Percentiles rank a stretch among this genome's conserved stretches.
Evolutionary conservation across 2,329 filamentous ascomycete genomes (phyloP).

Genomic region (Hypoxylon sp.): DNA sequence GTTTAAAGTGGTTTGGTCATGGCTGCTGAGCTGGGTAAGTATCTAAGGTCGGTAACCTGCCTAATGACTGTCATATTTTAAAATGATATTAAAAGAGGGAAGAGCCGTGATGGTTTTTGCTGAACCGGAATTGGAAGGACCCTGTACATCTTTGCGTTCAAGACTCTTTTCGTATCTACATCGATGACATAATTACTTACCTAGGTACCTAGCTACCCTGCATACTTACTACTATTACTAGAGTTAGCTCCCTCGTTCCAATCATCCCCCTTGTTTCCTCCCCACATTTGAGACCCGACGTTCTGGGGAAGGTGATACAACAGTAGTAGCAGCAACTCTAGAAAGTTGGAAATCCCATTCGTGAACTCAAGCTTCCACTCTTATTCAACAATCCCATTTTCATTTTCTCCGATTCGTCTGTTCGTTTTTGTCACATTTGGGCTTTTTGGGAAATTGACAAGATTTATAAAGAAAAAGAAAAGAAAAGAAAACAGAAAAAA

Average conservation of each 20-base stretch:
- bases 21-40: neutral
- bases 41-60: no score
- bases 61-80: no score
- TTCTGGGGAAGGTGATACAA: conserved; percentile 15
- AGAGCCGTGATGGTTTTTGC: no score
- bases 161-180: no score
- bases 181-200: conserved; percentile 28
- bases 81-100: no score
- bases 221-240: no score
- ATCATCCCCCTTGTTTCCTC: neutral
- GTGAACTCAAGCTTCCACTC: no score
- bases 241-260: neutral
- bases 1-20: no score
- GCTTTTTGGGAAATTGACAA: no score
- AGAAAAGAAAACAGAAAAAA: neutral
- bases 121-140: conserved; percentile 33
- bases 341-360: neutral
- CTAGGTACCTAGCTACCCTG: no score
- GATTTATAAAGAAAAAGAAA: neutral
- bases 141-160: conserved; percentile 35
- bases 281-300: conserved; percentile 2
- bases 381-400: no score
- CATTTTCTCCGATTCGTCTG: conserved; percentile 5
- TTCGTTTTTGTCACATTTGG: no score
- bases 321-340: conserved; percentile 2